phyloP scores from a whole-genome alignment of 371 early-diverging fungal species.

The Parasitella parasitica region DNA sequence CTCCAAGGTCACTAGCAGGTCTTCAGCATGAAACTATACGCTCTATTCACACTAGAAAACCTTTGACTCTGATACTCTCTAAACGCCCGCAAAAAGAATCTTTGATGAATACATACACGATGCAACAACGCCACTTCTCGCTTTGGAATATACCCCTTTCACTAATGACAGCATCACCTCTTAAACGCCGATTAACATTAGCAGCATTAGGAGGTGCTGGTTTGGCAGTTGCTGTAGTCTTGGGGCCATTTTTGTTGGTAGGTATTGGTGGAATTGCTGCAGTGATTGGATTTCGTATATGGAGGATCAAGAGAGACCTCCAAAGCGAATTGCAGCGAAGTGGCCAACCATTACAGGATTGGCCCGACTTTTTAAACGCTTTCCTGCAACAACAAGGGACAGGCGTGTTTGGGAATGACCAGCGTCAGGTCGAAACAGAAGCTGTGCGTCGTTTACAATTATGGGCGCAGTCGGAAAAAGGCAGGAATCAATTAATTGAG shows the following conservation, averaged over 20 bases:
- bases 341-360: not conserved
- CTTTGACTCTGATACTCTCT: not conserved
- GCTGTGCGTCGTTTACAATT: conserved; percentile 6
- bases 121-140: conserved; percentile 7
- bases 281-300: conserved; percentile 15
- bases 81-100: not conserved
- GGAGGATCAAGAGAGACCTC: conserved; percentile 8
- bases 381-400: not conserved
- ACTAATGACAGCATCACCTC: conserved; percentile 6
- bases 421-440: conserved; percentile 12
- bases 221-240: not conserved
- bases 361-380: conserved; percentile 7
- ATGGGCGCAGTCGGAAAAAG: conserved; percentile 10
- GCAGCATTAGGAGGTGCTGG: conserved; percentile 9
- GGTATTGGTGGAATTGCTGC: conserved; percentile 23
- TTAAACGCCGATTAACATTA: conserved; percentile 6
- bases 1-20: not conserved
- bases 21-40: not conserved
- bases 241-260: conserved; percentile 24
- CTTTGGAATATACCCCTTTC: conserved; percentile 6
- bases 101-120: too few species aligned
- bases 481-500: conserved; percentile 5
- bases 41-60: not conserved
- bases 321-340: not conserved
- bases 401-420: conserved; percentile 9